Evolutionary conservation across 352 stramenopile species (phyloP), one percentile per base, ranked within the genome.

Genomic region (Globisporangium abappressorium): DNA sequence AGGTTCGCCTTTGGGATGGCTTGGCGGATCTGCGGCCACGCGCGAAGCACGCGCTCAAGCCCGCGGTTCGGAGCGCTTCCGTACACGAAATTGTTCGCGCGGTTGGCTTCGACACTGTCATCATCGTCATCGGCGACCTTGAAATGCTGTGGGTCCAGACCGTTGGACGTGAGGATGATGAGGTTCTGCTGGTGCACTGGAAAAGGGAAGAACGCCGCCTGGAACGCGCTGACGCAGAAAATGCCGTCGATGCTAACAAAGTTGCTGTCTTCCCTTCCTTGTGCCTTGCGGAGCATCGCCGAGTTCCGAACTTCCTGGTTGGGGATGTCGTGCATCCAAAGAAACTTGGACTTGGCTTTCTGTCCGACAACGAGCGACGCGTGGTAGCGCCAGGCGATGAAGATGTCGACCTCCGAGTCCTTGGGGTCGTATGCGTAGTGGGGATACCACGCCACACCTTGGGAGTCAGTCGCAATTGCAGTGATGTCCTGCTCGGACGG

Each of bases 331-430:
- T 98, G 91, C 56, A 97, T 77, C 90, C 91, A 98, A 56, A 97
- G 77, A 57, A 80, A 87, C 15, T 74, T 76, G 18, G 72, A 68
- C 0, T 61, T 70, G 36, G 77, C 83, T 8, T 53, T 57, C 7
- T 62, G 53, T 1, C 77, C 84, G 12, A 97, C 55, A 0, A 79
- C 76, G 36, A 96, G 68, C 14, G 90, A 97, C 38, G 95, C 85
- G 73, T 94, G 78, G 47, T 97, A 97, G 2, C 93, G 70, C 93
- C 93, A 98, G 18, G 93, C 90, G 18, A 98, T 75, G 64, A 98
- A 98, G 38, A 98, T 74, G 64, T 98, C 89, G 3, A 94, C 76
- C 24, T 53, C 67, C 20, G 26, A 46, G 30, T 92, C 80, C 0
- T 84, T 65, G 1, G 80, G 62, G 62, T 97, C 82, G 71, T 90